Percentiles rank a stretch among this genome's conserved stretches.
These are phyloP conservation scores for Fusarium virguliforme DNA, from an alignment of 2,329 filamentous ascomycete species.

Conservation along the genomic window DNA sequence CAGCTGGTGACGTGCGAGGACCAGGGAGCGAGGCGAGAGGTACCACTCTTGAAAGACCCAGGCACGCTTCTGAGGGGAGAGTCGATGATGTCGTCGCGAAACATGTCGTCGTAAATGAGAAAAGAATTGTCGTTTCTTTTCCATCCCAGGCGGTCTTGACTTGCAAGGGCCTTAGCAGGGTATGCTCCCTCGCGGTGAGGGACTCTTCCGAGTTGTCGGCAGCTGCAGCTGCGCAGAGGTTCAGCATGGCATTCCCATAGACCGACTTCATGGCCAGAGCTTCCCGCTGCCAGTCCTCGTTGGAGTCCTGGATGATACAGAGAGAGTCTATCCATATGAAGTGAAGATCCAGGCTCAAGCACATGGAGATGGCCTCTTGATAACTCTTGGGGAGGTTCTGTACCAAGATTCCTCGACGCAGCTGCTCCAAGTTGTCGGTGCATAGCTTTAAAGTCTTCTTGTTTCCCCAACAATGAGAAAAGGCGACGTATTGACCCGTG, in stretches of 20 bases:
- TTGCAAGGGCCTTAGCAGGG: not conserved
- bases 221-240: not conserved
- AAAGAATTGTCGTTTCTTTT: not conserved
- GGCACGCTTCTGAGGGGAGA: not conserved
- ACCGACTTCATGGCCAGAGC: not conserved
- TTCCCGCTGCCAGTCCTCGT: not conserved
- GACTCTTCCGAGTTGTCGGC: not conserved
- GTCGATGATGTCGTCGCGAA: not conserved
- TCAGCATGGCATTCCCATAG: not conserved
- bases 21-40: not conserved
- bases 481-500: not conserved
- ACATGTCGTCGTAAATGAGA: not conserved
- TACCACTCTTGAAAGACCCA: not conserved
- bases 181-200: not conserved
- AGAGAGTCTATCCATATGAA: not conserved
- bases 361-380: not conserved
- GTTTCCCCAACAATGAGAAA: not conserved
- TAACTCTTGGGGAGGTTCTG: not conserved
- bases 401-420: not conserved
- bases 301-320: not conserved
- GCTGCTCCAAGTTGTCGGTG: not conserved
- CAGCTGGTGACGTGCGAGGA: not conserved
- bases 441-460: not conserved
- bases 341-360: not conserved
- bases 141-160: not conserved